Base-by-base conservation (phyloP, 305 asterid genomes). In the Plantago lanceolata region DNA sequence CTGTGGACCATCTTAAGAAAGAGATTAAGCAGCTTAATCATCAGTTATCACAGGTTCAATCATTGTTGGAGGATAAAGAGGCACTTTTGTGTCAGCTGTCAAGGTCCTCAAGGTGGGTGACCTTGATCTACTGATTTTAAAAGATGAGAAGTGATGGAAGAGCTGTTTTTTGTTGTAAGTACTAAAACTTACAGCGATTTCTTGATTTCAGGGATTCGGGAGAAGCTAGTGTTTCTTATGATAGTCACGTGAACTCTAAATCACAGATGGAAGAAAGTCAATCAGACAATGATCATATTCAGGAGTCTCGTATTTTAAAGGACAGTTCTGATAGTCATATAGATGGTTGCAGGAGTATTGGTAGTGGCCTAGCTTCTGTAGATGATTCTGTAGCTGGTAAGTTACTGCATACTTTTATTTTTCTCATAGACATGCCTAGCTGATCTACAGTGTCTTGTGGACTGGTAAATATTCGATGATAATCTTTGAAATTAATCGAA, bases 11-110 rank as follows among this genome's bases (percentile, higher is more conserved):
- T 76, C 89, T 93, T 73, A 81, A 85, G 81, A 84, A 85, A 79
- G 96, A 93, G 70, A 79, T 87, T 62, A 87, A 81, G 73, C 90
- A 87, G 67, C 93, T 87, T 59, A 81, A 76, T 80, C 80, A 72
- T 71, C 84, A 82, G 82, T 71, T 93, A 69, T 82, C 94, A 24
- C 91, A 84, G 71, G 79, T 81, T 71, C 89, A 87, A 75, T 79
- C 77, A 29, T 76, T 76, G 78, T 72, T 93, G 81, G 84, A 84
- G 82, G 88, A 84, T 69, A 89, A 81, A 74, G 98, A 89, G 68
- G 75, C 84, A 19, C 85, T 79, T 44, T 63, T 92, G 68, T 43
- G 72, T 66, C 78, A 59, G 45, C 16, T 40, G 47, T 12, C 47
- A 8, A 40, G 14, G 15, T 40, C 47, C 3, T 72, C 77, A 52